Evolutionary conservation across 768 basidiomycete species (phyloP).

Genomic region (Galerina sulciceps): DNA sequence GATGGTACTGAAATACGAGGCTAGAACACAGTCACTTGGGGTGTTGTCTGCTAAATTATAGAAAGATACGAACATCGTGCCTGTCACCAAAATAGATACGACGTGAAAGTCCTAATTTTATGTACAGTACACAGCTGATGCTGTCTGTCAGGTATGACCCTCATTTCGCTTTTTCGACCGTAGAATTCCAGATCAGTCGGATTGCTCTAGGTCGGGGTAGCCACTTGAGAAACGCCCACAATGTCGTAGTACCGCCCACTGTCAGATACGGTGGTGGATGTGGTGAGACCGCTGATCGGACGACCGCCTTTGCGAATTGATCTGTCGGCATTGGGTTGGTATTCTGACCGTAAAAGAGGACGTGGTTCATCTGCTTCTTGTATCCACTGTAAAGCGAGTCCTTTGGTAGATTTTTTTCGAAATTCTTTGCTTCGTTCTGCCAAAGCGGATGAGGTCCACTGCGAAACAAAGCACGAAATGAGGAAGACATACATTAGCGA

Average conservation of each 20-base stretch:
- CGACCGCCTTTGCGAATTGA: constrained; percentile 3
- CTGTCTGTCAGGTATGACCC: neutral
- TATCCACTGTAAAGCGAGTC: neutral
- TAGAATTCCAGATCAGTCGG: constrained; percentile 5
- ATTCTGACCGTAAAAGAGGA: constrained; percentile 4
- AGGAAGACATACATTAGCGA: neutral
- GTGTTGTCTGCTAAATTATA: no score
- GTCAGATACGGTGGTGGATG: neutral
- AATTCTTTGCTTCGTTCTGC: constrained; percentile 1
- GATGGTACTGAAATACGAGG: no score
- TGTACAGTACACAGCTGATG: no score
- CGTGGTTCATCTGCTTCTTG: neutral
- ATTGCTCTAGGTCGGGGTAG: constrained; percentile 2
- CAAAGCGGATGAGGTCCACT: neutral
- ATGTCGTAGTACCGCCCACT: neutral
- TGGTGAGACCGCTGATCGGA: neutral
- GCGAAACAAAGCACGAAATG: neutral
- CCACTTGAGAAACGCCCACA: constrained; percentile 5
- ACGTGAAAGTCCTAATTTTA: no score
- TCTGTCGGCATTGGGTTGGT: neutral
- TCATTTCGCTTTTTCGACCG: neutral
- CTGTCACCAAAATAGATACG: neutral
- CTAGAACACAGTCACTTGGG: no score
- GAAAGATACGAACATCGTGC: neutral
- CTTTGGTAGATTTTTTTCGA: neutral